Evolutionary conservation across 148 eudicot genomes (phyloP).

Genomic region (Rhododendron henanense): DNA sequence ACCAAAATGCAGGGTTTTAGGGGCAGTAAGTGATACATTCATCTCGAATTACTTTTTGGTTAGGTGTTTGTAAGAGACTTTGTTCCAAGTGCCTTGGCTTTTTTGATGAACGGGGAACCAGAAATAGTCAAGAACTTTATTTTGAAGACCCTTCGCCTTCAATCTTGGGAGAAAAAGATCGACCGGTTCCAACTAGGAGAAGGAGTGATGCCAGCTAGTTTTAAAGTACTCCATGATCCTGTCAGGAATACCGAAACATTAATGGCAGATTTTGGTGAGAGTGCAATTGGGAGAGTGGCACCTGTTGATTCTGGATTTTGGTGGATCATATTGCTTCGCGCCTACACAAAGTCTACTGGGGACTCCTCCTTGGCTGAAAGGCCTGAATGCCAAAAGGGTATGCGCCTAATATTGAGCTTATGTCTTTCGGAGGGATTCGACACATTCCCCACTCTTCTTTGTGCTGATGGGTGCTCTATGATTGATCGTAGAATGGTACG

Average conservation of each 20-base stretch:
- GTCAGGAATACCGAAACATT: slow-evolving; percentile 74
- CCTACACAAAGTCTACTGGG: slow-evolving; percentile 87
- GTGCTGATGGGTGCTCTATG: slow-evolving; percentile 97
- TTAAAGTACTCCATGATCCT: slow-evolving; percentile 85
- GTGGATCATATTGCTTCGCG: slow-evolving; percentile 96
- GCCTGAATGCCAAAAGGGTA: slow-evolving; percentile 98
- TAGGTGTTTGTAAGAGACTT: slow-evolving; percentile 98
- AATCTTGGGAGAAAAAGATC: slow-evolving; percentile 92
- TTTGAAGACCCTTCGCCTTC: slow-evolving; percentile 86
- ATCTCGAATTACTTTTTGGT: slow-evolving; percentile 12
- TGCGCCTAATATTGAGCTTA: slow-evolving; percentile 75
- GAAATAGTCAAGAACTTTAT: slow-evolving; percentile 87
- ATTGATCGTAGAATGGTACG: slow-evolving; percentile 97
- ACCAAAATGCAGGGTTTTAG: background rate
- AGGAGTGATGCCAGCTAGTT: slow-evolving; percentile 99
- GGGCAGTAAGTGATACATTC: background rate
- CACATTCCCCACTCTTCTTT: slow-evolving; percentile 92
- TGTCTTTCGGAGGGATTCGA: slow-evolving; percentile 97
- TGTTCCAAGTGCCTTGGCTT: slow-evolving; percentile 97
- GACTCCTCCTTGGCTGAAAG: slow-evolving; percentile 83
- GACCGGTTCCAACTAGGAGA: slow-evolving; percentile 88
- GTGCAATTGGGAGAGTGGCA: slow-evolving; percentile 96
- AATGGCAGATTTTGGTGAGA: slow-evolving; percentile 95
- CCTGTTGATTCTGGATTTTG: slow-evolving; percentile 98
- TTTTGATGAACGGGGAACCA: slow-evolving; percentile 91